Conservation (phyloP, 1,284 basidiomycete species). For the Moniliella sp. region DNA sequence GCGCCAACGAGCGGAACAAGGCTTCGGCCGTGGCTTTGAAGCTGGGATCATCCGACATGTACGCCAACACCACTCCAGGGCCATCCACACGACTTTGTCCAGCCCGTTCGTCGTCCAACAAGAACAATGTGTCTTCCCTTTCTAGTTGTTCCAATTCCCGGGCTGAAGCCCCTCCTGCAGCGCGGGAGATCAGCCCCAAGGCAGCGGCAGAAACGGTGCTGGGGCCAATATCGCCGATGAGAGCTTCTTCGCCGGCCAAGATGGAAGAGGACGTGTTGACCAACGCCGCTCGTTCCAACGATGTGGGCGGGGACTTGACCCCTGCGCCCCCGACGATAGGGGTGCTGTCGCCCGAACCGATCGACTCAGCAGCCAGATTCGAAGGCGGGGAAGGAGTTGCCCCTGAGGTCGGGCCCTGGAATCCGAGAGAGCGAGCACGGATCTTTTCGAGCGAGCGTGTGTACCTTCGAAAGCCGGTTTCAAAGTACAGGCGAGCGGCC, state of each 20-base stretch:
- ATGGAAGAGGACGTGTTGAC: not conserved
- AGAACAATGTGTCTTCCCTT: not conserved
- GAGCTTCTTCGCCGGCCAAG: not conserved
- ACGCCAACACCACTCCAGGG: conserved; percentile 16
- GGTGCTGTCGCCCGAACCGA: conserved; percentile 1
- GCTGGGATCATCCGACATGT: conserved; percentile 17
- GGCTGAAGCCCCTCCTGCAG: not conserved
- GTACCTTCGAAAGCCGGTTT: conserved; percentile 82
- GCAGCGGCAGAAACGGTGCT: not conserved
- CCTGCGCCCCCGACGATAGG: too few relatives aligned
- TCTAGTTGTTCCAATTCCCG: not conserved
- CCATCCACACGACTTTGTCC: conserved; percentile 6
- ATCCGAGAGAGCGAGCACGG: conserved; percentile 34
- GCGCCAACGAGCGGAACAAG: conserved; percentile 19
- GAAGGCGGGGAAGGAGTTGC: too few relatives aligned
- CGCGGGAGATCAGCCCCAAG: not conserved
- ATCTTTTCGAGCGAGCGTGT: conserved; percentile 56
- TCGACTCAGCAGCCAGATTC: not conserved
- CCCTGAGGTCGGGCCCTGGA: conserved; percentile 5
- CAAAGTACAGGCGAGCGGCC: conserved; percentile 71
- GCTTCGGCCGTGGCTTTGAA: conserved; percentile 17
- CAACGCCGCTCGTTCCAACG: conserved; percentile 15
- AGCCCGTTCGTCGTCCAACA: not conserved
- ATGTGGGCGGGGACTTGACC: too few relatives aligned
- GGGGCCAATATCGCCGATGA: conserved; percentile 3